Evolutionary conservation across 768 basidiomycete genomes (phyloP), one percentile per base, ranked within the genome.

Genomic region (Rhizopogon sp.): DNA sequence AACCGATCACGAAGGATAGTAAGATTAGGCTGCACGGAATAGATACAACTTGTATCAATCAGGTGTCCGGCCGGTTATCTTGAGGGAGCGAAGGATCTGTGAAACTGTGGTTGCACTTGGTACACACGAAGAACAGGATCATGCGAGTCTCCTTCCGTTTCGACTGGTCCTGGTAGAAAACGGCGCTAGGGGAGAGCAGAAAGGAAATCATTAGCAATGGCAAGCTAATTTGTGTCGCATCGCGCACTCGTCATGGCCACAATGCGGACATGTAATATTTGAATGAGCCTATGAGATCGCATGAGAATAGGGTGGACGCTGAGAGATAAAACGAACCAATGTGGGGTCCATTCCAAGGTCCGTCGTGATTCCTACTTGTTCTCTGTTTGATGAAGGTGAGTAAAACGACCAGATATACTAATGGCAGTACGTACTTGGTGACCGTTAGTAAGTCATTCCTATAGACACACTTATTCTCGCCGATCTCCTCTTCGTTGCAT

Each of bases 101-200:
- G 66, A 87, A 93, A 62, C 76, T 82, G 60, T 88, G 75, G 60
- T 87, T 85, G 68, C 90, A 93, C 62, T 88, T 88, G 20, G 84
- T 82, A 67, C 92, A 95, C 44, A 93, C 91, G 66, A 85, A 95
- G 75, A 94, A 95, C 2, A 93, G 78, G 49, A 91, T 90, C 93
- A 96, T 96, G 2, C 90, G 81, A 1, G 96, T 98, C 67, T 96
- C 93, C 63, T 92, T 93, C 53, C 96, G 87, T 68, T 96, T 95
- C 16, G 93, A 97, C 69, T 98, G 96, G 71, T 98, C 96, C 70
- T 98, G 96, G 70, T 89, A 98, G 66, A 90, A 83, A 5, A 98
- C 95, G 50, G 92, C 84, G 65, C 95, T 98, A 64, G n/a, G 58
- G 49, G 44, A 17, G 54, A 54, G 52, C 28, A 50, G 33, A 54